Evolutionary conservation across 176 grass and related monocot species (phyloP), one percentile per base, ranked within the genome.

Genomic region (Microstegium vimineum): DNA sequence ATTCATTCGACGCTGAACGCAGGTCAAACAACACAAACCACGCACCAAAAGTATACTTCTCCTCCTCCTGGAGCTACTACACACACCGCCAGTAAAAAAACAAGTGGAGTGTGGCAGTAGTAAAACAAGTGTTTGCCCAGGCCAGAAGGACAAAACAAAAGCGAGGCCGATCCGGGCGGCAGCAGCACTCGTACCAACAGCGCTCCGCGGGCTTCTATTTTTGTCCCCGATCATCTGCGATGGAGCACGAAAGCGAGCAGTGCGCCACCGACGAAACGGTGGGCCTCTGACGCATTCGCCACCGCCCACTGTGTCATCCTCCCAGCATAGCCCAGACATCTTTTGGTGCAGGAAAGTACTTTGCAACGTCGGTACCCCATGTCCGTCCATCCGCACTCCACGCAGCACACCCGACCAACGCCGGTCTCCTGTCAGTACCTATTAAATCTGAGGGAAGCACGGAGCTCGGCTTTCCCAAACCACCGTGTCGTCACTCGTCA

Each of bases 11-110:
- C 11, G 5, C 22, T 18, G 11, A 11, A 14, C 64, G 6, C 15
- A 31, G 65, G 73, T 67, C 82, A 85, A 85, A 85, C 82, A 65
- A 65, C 52, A 14, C 52, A 20, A 85, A 16, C 34, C 82, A 65
- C 40, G 8, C 68, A 8, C 43, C 71, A 47, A 56, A 89, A 81
- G 52, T 10, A 66, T 9, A 51, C 17, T 51, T 17, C 23, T 51
- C 47, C 23, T 30, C 42, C 13, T 10, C 8, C 5, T 7, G 17
- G n/a, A n/a, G n/a, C n/a, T 22, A 22, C 18, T 22, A 5, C 13
- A 51, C 47, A 45, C 43, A 46, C 33, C 33, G 14, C 43, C 43
- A 47, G 4, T 46, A 12, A n/a, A 38, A 35, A 8, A 40, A 40
- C 13, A 26, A 10, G 42, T 10, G 30, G 20, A 33, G 14, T 30